Evolutionary conservation across 1,139 yeast genomes (phyloP).

Genomic region (Geotrichum restrictum): DNA sequence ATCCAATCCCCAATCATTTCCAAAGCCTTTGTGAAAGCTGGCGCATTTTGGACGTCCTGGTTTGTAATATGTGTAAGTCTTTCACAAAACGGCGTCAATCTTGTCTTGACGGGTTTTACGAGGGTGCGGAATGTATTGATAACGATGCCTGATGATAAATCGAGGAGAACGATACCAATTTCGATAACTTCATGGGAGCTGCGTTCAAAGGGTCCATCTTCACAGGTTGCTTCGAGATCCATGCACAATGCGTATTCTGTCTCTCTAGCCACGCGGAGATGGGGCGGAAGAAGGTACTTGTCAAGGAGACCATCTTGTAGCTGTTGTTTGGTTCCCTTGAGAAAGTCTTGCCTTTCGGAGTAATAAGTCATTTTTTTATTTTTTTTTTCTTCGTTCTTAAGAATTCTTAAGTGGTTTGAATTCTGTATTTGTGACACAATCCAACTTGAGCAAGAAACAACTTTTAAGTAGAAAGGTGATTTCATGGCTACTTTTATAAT

Average conservation of each 20-base stretch:
- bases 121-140: conserved; percentile 17
- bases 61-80: conserved; percentile 25
- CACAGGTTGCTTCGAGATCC: conserved; percentile 30
- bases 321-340: too few species aligned
- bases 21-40: conserved; percentile 24
- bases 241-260: conserved; percentile 26
- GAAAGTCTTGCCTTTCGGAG: too few species aligned
- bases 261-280: too few species aligned
- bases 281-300: too few species aligned
- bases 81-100: conserved; percentile 22
- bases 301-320: too few species aligned
- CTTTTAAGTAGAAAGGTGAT: too few species aligned
- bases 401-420: too few species aligned
- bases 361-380: too few species aligned
- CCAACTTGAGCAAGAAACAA: too few species aligned
- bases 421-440: too few species aligned
- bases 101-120: conserved; percentile 13
- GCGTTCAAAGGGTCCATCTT: conserved; percentile 13
- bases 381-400: too few species aligned
- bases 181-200: conserved; percentile 28
- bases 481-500: too few species aligned
- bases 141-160: conserved; percentile 19
- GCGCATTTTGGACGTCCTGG: conserved; percentile 23
- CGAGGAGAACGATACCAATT: conserved; percentile 25
- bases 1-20: conserved; percentile 22